Percentiles rank a stretch among this genome's conserved stretches.
phyloP scores from a whole-genome alignment of 2,329 filamentous ascomycete genomes.

The Colletotrichum lupini region DNA sequence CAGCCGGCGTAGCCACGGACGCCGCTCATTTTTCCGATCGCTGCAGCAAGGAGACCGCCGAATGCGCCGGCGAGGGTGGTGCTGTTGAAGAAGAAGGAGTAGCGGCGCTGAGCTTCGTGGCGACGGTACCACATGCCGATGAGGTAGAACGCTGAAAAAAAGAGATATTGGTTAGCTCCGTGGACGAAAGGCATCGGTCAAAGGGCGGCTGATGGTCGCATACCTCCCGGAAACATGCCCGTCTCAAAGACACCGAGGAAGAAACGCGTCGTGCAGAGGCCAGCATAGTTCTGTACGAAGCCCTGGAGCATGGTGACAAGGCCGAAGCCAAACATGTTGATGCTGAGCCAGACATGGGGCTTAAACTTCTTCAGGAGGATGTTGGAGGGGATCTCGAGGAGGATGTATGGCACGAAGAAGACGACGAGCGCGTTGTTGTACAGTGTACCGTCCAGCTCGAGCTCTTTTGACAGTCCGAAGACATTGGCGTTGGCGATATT shows the following conservation, averaged over 20 bases:
- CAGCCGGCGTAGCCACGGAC: constrained; percentile 76
- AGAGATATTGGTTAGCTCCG: neutral
- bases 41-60: constrained; percentile 42
- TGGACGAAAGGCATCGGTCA: neutral
- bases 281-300: constrained; percentile 79
- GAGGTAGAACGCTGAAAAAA: constrained; percentile 67
- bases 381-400: constrained; percentile 72
- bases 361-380: constrained; percentile 49
- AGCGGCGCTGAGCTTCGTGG: constrained; percentile 88
- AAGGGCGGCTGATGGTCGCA: constrained; percentile 44
- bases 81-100: constrained; percentile 91
- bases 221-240: constrained; percentile 70
- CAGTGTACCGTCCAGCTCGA: constrained; percentile 67
- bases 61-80: constrained; percentile 62
- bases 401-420: constrained; percentile 84
- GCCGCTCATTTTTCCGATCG: constrained; percentile 78
- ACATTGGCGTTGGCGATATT: constrained; percentile 84
- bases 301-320: constrained; percentile 81
- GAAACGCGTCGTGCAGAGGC: constrained; percentile 83
- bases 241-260: constrained; percentile 84
- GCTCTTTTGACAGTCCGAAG: constrained; percentile 72
- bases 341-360: constrained; percentile 77
- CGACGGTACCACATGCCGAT: constrained; percentile 93
- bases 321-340: constrained; percentile 89
- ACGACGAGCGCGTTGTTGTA: constrained; percentile 84